A percentile compares a stretch with the other conserved stretches of the same genome.
Conservation (phyloP, 2,329 filamentous ascomycete genomes). For the Pseudogymnoascus sp. region DNA sequence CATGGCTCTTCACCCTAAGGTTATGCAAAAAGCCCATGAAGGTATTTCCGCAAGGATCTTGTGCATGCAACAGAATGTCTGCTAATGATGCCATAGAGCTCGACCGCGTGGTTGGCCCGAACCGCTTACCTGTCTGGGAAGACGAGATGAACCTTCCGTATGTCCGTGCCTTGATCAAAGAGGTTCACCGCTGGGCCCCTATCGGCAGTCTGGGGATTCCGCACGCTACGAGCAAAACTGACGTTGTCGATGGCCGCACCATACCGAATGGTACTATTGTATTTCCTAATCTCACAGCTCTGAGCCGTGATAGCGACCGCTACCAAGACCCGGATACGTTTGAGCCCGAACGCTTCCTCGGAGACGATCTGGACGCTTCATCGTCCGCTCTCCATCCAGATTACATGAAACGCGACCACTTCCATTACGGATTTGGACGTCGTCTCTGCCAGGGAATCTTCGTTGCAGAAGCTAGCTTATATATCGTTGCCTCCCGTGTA, state of each 20-base stretch:
- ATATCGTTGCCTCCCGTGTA: conserved; percentile 38
- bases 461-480: conserved; percentile 41
- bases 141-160: conserved; percentile 38
- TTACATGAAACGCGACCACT: conserved; percentile 40
- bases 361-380: conserved; percentile 15
- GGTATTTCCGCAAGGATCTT: conserved; percentile 11
- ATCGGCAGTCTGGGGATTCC: conserved; percentile 33
- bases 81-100: conserved; percentile 26
- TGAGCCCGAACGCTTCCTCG: conserved; percentile 32
- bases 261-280: conserved; percentile 39
- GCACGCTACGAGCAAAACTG: conserved; percentile 35
- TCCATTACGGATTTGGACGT: conserved; percentile 47
- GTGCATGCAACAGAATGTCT: no score
- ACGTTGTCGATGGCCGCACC: conserved; percentile 36
- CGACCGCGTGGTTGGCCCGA: conserved; percentile 34
- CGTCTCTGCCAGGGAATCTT: conserved; percentile 50
- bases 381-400: conserved; percentile 30
- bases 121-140: conserved; percentile 31
- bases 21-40: conserved; percentile 29
- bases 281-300: conserved; percentile 32
- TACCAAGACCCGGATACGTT: conserved; percentile 35
- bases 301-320: conserved; percentile 38
- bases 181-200: conserved; percentile 40
- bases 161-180: conserved; percentile 37
- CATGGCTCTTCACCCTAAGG: conserved; percentile 31